Percentiles rank a stretch among this genome's conserved stretches.
Evolutionary conservation across 1,284 basidiomycete species (phyloP).

Genomic region (Ceratobasidium sp.): DNA sequence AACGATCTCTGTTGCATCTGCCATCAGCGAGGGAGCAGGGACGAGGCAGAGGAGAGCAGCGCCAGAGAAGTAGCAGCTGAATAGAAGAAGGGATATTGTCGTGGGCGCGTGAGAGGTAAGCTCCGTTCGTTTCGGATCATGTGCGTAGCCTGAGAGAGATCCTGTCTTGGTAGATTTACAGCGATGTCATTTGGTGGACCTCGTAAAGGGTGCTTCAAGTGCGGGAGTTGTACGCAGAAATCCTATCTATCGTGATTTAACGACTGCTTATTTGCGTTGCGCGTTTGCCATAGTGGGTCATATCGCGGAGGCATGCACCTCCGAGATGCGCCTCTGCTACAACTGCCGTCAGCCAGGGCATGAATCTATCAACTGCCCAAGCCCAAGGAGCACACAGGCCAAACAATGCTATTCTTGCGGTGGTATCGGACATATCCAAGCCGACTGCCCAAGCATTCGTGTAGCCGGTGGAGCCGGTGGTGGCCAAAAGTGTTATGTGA

Average conservation of each 20-base stretch:
- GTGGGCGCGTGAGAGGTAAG: conserved; percentile 6
- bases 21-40: conserved; percentile 26
- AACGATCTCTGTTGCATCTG: conserved; percentile 32
- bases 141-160: background rate
- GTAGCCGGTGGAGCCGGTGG: conserved; percentile 54
- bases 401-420: conserved; percentile 85
- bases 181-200: conserved; percentile 32
- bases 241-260: conserved; percentile 35
- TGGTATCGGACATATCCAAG: conserved; percentile 76
- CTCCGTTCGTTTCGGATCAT: background rate
- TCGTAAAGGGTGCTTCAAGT: conserved; percentile 80
- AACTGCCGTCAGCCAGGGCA: conserved; percentile 91
- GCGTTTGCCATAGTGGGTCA: conserved; percentile 70
- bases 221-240: conserved; percentile 43
- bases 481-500: conserved; percentile 84
- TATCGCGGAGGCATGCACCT: conserved; percentile 88
- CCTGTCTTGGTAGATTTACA: background rate
- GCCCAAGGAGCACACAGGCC: conserved; percentile 74
- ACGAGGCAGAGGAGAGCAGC: conserved; percentile 32
- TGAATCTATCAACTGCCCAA: conserved; percentile 84
- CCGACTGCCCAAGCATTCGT: conserved; percentile 76
- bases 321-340: conserved; percentile 87
- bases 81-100: background rate
- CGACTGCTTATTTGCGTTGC: conserved; percentile 40
- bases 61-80: conserved; percentile 31